Percentiles rank a stretch among this genome's conserved stretches.
These are phyloP conservation scores for Posidonia oceanica DNA, from an alignment of 116 monocot genomes.

Conservation along the genomic window DNA sequence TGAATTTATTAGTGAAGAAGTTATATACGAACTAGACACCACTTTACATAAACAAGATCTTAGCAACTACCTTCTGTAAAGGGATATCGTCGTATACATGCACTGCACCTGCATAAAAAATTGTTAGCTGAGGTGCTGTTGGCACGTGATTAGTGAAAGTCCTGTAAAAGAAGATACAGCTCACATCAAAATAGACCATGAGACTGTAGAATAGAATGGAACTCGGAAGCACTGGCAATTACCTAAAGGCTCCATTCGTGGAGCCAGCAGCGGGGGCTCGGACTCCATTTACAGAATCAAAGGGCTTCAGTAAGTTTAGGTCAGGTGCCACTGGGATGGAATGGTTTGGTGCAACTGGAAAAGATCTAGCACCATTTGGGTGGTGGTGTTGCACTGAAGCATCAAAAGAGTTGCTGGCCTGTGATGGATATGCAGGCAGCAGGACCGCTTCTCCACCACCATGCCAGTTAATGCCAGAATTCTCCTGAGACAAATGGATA, in stretches of 20 bases:
- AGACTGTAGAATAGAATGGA: neutral
- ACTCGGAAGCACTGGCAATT: neutral
- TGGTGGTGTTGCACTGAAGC: constrained; percentile 7
- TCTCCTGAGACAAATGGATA: no score
- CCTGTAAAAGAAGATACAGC: constrained; percentile 9
- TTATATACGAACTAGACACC: no score
- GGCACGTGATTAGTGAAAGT: constrained; percentile 15
- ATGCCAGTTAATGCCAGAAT: no score
- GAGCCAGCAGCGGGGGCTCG: constrained; percentile 27
- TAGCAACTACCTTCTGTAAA: constrained; percentile 40
- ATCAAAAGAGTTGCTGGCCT: no score
- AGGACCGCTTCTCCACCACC: no score
- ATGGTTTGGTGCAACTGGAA: constrained; percentile 17
- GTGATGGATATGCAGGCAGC: no score
- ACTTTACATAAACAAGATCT: neutral
- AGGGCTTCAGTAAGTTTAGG: constrained; percentile 11
- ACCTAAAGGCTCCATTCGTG: constrained; percentile 28
- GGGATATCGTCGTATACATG: constrained; percentile 59
- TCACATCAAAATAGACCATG: neutral
- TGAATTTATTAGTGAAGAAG: no score
- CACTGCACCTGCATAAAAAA: constrained; percentile 69
- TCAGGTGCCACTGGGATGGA: constrained; percentile 14
- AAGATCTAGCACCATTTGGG: constrained; percentile 9
- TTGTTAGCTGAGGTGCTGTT: constrained; percentile 42
- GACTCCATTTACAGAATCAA: neutral